A percentile compares a stretch with the other conserved stretches of the same genome.
Evolutionary conservation across 306 rosid genomes (phyloP).

Genomic region (Glycine tomentella): DNA sequence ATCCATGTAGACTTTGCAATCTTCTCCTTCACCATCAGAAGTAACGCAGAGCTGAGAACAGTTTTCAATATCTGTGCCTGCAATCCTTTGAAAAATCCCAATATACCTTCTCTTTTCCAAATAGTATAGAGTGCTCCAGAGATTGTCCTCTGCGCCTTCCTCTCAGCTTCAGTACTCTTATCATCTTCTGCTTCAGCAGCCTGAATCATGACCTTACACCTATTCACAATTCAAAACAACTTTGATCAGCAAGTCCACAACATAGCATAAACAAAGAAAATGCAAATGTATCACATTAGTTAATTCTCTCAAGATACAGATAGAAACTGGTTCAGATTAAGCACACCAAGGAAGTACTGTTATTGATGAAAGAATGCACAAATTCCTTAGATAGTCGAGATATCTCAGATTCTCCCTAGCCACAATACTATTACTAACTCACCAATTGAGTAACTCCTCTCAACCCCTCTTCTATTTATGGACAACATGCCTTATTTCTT

Average conservation of each 20-base stretch:
- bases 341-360: not conserved
- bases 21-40: conserved; percentile 93
- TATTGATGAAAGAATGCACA: not conserved
- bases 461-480: not conserved
- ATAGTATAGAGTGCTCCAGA: conserved; percentile 73
- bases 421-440: not conserved
- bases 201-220: conserved; percentile 94
- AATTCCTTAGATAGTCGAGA: not conserved
- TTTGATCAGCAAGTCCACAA: not conserved
- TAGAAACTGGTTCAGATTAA: not conserved
- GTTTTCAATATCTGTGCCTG: conserved; percentile 94
- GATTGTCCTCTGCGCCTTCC: conserved; percentile 66
- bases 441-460: not conserved
- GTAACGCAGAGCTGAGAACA: conserved; percentile 89
- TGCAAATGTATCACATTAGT: not conserved
- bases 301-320: conserved; percentile 8
- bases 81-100: conserved; percentile 93
- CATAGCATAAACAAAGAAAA: no score
- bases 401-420: not conserved
- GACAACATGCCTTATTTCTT: not conserved
- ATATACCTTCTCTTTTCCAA: conserved; percentile 80
- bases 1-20: conserved; percentile 84
- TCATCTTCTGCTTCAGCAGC: conserved; percentile 75
- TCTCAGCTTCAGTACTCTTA: conserved; percentile 54
- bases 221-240: conserved; percentile 50